Evolutionary conservation across 2,329 filamentous ascomycete genomes (phyloP), one percentile per base, ranked within the genome.

Genomic region (Pseudocercospora vitis): DNA sequence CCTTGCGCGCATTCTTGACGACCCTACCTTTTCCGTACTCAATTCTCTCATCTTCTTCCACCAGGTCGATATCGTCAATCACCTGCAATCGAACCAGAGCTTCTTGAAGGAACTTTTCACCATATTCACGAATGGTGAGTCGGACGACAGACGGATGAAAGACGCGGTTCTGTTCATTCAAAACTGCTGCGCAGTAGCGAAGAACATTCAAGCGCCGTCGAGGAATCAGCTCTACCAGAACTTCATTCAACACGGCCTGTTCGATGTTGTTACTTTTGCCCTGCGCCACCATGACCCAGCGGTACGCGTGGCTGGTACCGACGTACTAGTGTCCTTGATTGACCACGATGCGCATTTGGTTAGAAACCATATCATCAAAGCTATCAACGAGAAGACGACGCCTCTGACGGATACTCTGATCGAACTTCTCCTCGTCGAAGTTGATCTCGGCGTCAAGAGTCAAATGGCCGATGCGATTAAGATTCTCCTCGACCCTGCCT

Each of bases 41-140:
- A 99, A 97, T 74, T 96, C 91, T 47, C 81, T 97, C 64, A 99
- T 99, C 63, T 99, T 96, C 76, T 99, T 95, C 79, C 94, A 97
- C 74, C 94, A 99, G 75, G 91, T 97, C 64, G 94, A 97, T 68
- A 96, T 99, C 68, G 87, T 99, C 46, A 89, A 92, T 67, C 89
- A 97, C 72, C 79, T 99, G n/a, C 91, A 96, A 71, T 80, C 79
- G 21, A 96, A 96, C 65, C 77, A 77, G 0, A 74, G 75, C 1
- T 96, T 96, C 66, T 76, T 97, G 23, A 85, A 84, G 61, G 89
- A 96, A 58, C 80, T 97, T 3, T 99, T 97, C 70, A 81, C 82
- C 50, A 90, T 97, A 58, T 96, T 97, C 67, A 82, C 80, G 16
- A 76, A 83, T 19, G 82, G 84, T 55, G 70, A 72, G 48, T 84